These are phyloP conservation scores for Glycine tomentella DNA, from an alignment of 306 rosid genomes.

Conservation along the genomic window DNA sequence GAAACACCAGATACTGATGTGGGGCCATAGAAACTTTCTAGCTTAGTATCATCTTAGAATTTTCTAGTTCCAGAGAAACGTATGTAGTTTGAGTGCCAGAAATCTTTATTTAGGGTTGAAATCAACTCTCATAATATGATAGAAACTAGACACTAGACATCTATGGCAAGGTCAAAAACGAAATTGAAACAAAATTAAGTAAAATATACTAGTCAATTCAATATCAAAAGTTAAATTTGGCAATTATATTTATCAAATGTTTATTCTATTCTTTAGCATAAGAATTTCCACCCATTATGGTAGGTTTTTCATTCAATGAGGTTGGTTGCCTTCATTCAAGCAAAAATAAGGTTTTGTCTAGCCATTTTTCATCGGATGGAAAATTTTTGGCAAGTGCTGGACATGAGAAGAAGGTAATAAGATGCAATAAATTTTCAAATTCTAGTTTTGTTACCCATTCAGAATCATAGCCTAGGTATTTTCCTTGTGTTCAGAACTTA, in stretches of 20 bases:
- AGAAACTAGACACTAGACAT: neutral
- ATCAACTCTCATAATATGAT: neutral
- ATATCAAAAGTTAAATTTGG: conserved; percentile 2
- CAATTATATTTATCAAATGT: neutral
- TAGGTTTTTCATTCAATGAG: conserved; percentile 62
- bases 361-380: conserved; percentile 76
- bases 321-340: conserved; percentile 59
- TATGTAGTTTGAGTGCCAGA: neutral
- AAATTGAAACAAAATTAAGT: no score
- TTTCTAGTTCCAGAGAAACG: no score
- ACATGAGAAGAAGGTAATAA: conserved; percentile 65
- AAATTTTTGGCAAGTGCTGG: conserved; percentile 67
- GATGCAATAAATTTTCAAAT: conserved; percentile 25
- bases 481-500: conserved; percentile 43
- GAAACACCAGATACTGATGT: neutral
- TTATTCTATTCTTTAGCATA: conserved; percentile 37
- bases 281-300: conserved; percentile 34
- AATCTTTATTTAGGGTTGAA: conserved; percentile 6
- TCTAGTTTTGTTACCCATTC: conserved; percentile 36
- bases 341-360: conserved; percentile 58
- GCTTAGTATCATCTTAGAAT: neutral
- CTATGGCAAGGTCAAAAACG: neutral
- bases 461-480: conserved; percentile 27
- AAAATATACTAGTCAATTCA: neutral
- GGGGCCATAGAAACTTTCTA: neutral